A percentile compares a stretch with the other conserved stretches of the same genome.
phyloP scores from a whole-genome alignment of 2,329 filamentous ascomycete genomes.

The Diaporthe nobilis region DNA sequence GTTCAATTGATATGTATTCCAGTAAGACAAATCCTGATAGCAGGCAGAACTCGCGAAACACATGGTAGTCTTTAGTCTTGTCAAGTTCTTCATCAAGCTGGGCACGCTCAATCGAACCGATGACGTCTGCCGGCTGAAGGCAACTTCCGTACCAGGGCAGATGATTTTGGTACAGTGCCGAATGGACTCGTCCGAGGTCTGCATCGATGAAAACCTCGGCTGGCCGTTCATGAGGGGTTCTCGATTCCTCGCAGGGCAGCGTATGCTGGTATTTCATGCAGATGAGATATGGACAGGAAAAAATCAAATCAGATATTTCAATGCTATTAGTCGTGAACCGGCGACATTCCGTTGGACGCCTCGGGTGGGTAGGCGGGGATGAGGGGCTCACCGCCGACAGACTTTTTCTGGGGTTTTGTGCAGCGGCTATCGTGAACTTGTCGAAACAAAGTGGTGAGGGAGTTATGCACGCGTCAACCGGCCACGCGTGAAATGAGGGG shows the following conservation, averaged over 20 bases:
- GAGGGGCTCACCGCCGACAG: slow-evolving; percentile 29
- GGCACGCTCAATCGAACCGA: not conserved
- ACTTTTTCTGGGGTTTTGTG: slow-evolving; percentile 10
- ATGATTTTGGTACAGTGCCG: slow-evolving; percentile 9
- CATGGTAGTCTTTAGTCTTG: not conserved
- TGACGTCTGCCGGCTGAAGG: slow-evolving; percentile 9
- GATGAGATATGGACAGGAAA: not conserved
- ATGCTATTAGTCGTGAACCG: slow-evolving; percentile 3
- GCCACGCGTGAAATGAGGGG: slow-evolving; percentile 8
- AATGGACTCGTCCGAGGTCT: not conserved
- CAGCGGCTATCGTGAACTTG: slow-evolving; percentile 38
- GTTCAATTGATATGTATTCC: not conserved
- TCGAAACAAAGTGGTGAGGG: not conserved
- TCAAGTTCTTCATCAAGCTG: not conserved
- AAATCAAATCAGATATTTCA: slow-evolving; percentile 10
- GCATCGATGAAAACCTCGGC: not conserved
- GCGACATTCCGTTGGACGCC: slow-evolving; percentile 26
- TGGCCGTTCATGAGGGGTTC: not conserved
- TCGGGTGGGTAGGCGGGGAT: slow-evolving; percentile 11
- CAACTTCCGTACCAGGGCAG: slow-evolving; percentile 5
- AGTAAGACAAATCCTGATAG: not conserved
- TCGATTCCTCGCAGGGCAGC: not conserved
- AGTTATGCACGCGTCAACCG: slow-evolving; percentile 29
- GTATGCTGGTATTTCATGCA: not conserved
- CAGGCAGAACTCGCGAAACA: no score